phyloP scores from a whole-genome alignment of 164 flowering plant species.

The Stephania yunnanensis region DNA sequence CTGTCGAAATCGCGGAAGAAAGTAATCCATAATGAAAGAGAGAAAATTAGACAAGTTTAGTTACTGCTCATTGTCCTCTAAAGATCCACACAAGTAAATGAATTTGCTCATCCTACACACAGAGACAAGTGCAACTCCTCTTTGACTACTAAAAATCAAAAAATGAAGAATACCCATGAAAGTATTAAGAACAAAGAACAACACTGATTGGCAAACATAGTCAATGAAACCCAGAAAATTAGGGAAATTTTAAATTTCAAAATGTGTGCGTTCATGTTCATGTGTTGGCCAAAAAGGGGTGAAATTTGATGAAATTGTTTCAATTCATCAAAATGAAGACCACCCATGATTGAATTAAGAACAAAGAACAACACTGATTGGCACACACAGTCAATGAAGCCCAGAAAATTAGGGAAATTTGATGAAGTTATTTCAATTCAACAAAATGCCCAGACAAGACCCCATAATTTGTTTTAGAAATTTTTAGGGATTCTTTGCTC shows the following conservation, averaged over 20 bases:
- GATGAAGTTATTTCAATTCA: too few relatives aligned
- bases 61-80: background rate
- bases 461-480: background rate
- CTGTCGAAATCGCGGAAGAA: background rate
- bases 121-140: background rate
- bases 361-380: too few relatives aligned
- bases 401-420: background rate
- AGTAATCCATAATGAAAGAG: background rate
- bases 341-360: too few relatives aligned
- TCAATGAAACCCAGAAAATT: background rate
- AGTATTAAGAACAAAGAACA: background rate
- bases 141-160: background rate
- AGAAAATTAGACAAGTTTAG: background rate
- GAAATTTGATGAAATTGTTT: too few relatives aligned
- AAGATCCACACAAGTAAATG: background rate
- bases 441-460: background rate
- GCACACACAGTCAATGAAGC: too few relatives aligned
- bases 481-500: background rate
- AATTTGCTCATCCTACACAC: conserved; percentile 1
- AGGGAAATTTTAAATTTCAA: background rate
- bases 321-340: too few relatives aligned
- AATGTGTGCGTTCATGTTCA: background rate
- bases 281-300: background rate
- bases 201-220: background rate
- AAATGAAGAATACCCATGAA: background rate